Evolutionary conservation across 345 rosid species (phyloP).

Genomic region (Pistacia atlantica): DNA sequence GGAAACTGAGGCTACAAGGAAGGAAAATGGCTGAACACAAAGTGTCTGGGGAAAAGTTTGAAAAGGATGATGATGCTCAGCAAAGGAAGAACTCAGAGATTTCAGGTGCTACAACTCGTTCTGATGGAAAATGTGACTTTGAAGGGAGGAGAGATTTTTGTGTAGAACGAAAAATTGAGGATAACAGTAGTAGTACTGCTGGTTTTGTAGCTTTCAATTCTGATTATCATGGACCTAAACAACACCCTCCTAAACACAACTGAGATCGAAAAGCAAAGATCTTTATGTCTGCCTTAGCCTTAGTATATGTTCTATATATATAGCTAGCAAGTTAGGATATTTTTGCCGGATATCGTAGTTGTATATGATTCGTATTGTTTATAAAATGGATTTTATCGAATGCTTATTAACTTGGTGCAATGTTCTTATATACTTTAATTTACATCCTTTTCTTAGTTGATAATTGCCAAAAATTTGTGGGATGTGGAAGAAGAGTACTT

Average conservation of each 20-base stretch:
- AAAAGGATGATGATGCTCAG: neutral
- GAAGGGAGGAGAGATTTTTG: conserved; percentile 24
- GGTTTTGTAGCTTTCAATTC: conserved; percentile 40
- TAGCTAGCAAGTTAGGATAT: neutral
- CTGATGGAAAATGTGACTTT: conserved; percentile 36
- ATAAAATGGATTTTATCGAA: neutral
- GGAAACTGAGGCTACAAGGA: conserved; percentile 28
- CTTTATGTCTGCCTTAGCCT: neutral
- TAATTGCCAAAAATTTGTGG: neutral
- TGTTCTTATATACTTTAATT: too few relatives aligned
- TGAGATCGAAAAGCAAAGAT: conserved; percentile 18
- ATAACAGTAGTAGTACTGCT: conserved; percentile 16
- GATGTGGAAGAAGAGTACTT: neutral
- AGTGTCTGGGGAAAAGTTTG: conserved; percentile 12
- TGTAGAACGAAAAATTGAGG: conserved; percentile 20
- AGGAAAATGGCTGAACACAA: conserved; percentile 39
- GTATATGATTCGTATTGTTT: conserved; percentile 6
- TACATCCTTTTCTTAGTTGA: neutral
- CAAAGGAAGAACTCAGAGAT: conserved; percentile 23
- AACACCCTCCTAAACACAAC: conserved; percentile 49
- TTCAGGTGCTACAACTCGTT: conserved; percentile 47
- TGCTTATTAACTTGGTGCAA: neutral
- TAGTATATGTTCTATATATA: neutral
- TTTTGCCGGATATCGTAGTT: neutral
- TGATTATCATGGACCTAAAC: conserved; percentile 47